Percentiles rank a stretch among this genome's conserved stretches.
Evolutionary conservation across 2,329 filamentous ascomycete genomes (phyloP).

Genomic region (Talaromyces verruculosus): DNA sequence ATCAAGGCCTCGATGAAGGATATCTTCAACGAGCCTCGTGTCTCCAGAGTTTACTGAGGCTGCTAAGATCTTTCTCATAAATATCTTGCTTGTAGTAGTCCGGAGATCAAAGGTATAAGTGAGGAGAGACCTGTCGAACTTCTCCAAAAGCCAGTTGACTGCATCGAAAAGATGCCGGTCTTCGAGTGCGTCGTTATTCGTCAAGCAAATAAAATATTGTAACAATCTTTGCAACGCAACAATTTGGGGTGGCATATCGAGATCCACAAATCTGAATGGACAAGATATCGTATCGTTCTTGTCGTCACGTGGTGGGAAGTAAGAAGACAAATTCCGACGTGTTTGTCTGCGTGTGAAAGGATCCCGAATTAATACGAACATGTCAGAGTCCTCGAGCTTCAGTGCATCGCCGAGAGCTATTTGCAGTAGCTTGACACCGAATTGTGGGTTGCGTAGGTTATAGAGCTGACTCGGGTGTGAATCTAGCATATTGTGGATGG

Average conservation of each 20-base stretch:
- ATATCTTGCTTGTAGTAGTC: background rate
- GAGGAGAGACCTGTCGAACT: background rate
- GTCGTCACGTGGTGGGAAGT: background rate
- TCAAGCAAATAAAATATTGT: background rate
- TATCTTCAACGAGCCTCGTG: background rate
- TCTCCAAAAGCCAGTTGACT: background rate
- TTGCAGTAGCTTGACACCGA: background rate
- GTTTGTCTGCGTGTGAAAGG: background rate
- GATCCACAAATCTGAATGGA: background rate
- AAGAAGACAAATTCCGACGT: background rate
- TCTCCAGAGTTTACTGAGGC: slow-evolving; percentile 3
- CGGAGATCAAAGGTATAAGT: background rate
- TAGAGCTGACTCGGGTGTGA: background rate
- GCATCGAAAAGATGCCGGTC: background rate
- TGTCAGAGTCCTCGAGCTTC: background rate
- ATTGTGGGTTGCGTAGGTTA: background rate
- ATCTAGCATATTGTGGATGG: background rate
- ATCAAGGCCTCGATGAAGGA: background rate
- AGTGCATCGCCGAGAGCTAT: background rate
- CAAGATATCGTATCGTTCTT: background rate
- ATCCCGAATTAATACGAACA: background rate
- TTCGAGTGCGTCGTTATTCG: background rate
- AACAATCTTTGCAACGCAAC: background rate
- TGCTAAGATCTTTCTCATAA: slow-evolving; percentile 7
- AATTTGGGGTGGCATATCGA: background rate